Evolutionary conservation across 441 rosid genomes (phyloP).

Genomic region (Populus hybrid): DNA sequence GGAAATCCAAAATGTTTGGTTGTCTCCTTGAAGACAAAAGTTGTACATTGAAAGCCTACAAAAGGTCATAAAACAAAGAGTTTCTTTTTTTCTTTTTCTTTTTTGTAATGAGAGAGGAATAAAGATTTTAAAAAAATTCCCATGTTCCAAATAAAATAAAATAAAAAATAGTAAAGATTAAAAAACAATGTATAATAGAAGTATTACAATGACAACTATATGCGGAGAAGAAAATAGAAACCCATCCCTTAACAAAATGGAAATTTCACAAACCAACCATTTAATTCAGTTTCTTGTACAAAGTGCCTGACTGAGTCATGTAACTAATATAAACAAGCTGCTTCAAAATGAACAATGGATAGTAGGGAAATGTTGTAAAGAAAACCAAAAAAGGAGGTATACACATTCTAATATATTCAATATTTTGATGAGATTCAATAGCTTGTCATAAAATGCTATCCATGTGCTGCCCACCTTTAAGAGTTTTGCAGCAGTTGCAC

Average conservation of each 20-base stretch:
- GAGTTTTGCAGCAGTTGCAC: constrained; percentile 1
- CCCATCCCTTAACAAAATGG: background rate
- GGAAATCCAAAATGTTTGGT: background rate
- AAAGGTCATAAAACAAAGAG: too few relatives aligned
- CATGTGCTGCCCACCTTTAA: background rate
- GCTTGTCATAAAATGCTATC: background rate
- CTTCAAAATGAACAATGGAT: constrained; percentile 14
- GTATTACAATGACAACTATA: too few relatives aligned
- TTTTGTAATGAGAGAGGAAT: background rate
- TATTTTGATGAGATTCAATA: background rate
- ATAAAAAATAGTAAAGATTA: background rate
- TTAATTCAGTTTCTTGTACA: background rate
- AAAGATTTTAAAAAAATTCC: background rate
- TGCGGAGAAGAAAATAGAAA: background rate
- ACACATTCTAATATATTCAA: background rate
- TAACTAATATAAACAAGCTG: constrained; percentile 7
- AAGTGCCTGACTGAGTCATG: background rate
- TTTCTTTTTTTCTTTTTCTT: too few relatives aligned
- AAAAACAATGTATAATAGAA: too few relatives aligned
- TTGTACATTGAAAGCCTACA: background rate
- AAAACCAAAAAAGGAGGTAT: constrained; percentile 20
- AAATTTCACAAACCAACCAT: background rate
- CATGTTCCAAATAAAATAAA: background rate
- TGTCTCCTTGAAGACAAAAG: background rate
- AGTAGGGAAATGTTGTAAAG: constrained; percentile 40